Evolutionary conservation across 768 basidiomycete species (phyloP).

Genomic region (Rhizopogon salebrosus): DNA sequence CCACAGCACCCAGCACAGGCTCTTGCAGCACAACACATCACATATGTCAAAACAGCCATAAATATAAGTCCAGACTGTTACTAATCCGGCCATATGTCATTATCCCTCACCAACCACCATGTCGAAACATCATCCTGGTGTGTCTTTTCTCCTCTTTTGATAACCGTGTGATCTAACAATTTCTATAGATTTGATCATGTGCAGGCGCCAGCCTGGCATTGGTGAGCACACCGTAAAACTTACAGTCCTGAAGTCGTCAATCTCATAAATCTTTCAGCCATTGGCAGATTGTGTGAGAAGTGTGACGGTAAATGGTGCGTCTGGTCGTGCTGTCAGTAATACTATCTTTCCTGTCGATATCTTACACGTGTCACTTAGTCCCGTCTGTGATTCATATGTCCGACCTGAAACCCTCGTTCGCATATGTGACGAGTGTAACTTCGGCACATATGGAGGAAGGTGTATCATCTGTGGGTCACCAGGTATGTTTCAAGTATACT

Average conservation of each 20-base stretch:
- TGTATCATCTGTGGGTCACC: conserved; percentile 98
- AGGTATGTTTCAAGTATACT: conserved; percentile 44
- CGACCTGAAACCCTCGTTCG: conserved; percentile 96
- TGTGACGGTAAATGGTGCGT: conserved; percentile 98
- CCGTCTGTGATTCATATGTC: conserved; percentile 98
- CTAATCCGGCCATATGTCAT: not conserved
- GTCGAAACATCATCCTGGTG: conserved; percentile 92
- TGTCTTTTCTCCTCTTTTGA: not conserved
- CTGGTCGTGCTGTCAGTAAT: not conserved
- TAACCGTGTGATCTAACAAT: not conserved
- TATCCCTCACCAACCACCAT: conserved; percentile 29
- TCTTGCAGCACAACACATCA: not conserved
- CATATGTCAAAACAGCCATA: not conserved
- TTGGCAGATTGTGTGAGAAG: conserved; percentile 97
- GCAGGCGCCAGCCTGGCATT: conserved; percentile 94
- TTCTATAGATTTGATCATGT: conserved; percentile 89
- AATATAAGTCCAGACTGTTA: not conserved
- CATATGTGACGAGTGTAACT: conserved; percentile 99
- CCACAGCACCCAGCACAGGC: not conserved
- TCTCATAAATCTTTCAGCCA: conserved; percentile 48
- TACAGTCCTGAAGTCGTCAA: conserved; percentile 6
- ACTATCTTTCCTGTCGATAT: not conserved
- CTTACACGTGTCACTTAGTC: conserved; percentile 41
- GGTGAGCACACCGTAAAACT: conserved; percentile 43
- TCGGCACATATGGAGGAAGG: conserved; percentile 94